Base-by-base conservation (phyloP, 1,284 basidiomycete genomes). In the Cystobasidium slooffiae region DNA sequence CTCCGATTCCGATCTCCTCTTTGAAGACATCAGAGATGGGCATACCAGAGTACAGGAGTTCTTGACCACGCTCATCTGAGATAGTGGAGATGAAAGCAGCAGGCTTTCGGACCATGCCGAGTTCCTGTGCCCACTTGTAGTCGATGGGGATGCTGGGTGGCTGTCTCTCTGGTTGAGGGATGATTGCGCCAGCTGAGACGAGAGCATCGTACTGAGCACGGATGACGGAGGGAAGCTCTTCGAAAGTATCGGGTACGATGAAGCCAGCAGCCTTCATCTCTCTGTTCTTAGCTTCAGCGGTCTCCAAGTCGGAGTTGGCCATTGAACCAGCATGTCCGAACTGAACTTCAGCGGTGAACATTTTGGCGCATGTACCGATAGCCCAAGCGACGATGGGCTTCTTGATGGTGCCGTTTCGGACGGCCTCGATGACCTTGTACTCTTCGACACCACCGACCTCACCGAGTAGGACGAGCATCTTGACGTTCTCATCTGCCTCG, bases 361-460 rank as follows among this genome's bases (percentile, higher is more conserved):
- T 99, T 89, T 97, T 97, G 82, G 96, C 96, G 84, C 97, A 99
- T 53, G 97, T 99, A 78, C 96, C 96, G 81, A 99, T 99, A 64
- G 97, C 94, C 97, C 96, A 99, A 39, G 96, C 96, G 78, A 99
- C 92, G 82, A 98, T 96, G 74, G 96, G 96, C 87, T 99, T 99
- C 85, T 89, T 96, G 87, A 99, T 98, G 80, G 86, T 86, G 74
- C 96, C 94, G 68, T 87, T 85, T 87, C 96, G 95, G 84, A 98
- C 96, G 67, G 96, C 96, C 62, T 98, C 93, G 83, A 98, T 98
- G 80, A 98, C 95, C 78, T 94, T 92, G 88, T 99, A 99, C 85
- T 99, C 97, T 84, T 99, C 97, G 75, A 97, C 90, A 84, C 96
- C 96, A 83, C 97, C 96, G 79, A 99, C 97, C 85, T 99, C 97